These are phyloP conservation scores for Paramecium tetraurelia DNA, from an alignment of 73 alveolate genomes.

Conservation along the genomic window DNA sequence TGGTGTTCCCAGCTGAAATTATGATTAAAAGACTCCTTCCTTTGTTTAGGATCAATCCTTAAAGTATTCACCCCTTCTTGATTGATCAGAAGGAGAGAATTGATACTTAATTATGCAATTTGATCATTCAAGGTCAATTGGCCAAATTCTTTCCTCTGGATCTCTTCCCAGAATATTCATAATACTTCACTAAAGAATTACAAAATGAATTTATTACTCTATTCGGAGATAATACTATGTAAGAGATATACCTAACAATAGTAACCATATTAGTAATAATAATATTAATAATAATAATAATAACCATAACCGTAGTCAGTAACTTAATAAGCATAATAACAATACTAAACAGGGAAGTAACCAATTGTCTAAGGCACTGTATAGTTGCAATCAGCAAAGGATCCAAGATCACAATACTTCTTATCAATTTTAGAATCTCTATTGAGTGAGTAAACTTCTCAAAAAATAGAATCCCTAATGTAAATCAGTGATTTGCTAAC, in stretches of 20 bases:
- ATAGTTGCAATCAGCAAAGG: not conserved
- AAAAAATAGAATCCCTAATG: conserved; percentile 39
- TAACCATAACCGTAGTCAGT: not conserved
- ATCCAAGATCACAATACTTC: conserved; percentile 25
- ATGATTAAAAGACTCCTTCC: not conserved
- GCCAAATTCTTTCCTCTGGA: not conserved
- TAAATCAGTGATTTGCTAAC: conserved; percentile 3
- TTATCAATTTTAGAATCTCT: not conserved
- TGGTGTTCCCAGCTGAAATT: not conserved
- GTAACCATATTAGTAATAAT: not conserved
- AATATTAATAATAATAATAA: not conserved
- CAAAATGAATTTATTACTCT: not conserved
- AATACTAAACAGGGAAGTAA: not conserved
- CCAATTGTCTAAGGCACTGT: not conserved
- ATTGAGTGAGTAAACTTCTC: not conserved
- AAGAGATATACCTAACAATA: not conserved
- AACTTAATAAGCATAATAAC: too few species aligned
- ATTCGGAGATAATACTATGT: not conserved
- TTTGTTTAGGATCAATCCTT: not conserved
- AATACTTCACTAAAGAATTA: not conserved
- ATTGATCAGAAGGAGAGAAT: not conserved
- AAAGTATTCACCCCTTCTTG: not conserved
- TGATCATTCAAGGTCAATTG: not conserved
- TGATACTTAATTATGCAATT: not conserved
- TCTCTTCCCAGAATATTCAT: not conserved